Base-by-base conservation (phyloP, 2,329 filamentous ascomycete species). In the Amauroascus niger region DNA sequence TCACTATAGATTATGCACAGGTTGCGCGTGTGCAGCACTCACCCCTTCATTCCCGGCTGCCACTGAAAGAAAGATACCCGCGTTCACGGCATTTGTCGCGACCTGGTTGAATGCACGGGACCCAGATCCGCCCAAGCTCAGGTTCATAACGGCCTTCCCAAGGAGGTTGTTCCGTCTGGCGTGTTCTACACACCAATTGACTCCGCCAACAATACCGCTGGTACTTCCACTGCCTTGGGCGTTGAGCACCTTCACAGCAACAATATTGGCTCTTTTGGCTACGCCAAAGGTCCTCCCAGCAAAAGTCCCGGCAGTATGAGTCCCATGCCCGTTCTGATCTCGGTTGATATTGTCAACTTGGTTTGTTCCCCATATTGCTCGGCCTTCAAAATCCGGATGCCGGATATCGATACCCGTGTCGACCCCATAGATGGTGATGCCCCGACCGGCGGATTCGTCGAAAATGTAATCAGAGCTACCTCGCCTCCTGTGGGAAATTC, bases 171-270 rank as follows among this genome's bases (percentile, higher is more conserved):
- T 67, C 54, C 41, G 55, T 35, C 58, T 62, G 48, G 65, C 66
- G 53, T 69, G 62, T 33, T 65, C 64, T 52, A 60, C 65, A 47
- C 66, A 66, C 65, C 65, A 71, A 39, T 67, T 62, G 61, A 79
- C 76, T 14, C 76, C 78, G n/a, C 70, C 64, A 57, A 80, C 71
- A 57, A 76, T 74, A 58, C 71, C 69, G 22, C 68, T 66, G 44
- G 67, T 69, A 18, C 67, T 72, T 28, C 77, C 77, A 47, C 68
- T 67, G 40, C 74, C 73, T 13, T 73, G 62, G 30, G 66, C 67
- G 44, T 71, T 71, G 20, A 78, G 69, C 56, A 68, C 75, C 63
- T 78, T 79, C 55, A 81, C 73, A 47, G 75, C 75, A 35, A 72
- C 60, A 18, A 72, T 55, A 20, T 57, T 65, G 22, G 69, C 64